Evolutionary conservation across 345 rosid genomes (phyloP).

Genomic region (Excoecaria agallocha): DNA sequence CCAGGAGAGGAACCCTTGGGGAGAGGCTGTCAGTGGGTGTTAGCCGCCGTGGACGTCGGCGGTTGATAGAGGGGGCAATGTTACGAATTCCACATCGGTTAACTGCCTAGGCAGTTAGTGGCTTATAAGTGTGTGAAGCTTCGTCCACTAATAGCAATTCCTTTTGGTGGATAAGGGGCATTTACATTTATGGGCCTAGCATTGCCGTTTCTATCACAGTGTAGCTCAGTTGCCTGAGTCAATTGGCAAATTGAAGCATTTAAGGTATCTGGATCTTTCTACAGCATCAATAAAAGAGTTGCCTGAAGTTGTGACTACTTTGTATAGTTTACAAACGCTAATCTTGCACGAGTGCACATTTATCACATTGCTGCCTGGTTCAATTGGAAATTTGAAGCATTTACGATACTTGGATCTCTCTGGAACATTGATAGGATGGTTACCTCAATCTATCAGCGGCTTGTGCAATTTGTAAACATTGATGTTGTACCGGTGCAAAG

Average conservation of each 20-base stretch:
- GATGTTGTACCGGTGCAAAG: not conserved
- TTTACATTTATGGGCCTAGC: too few species aligned
- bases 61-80: too few species aligned
- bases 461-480: constrained; percentile 11
- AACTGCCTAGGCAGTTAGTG: too few species aligned
- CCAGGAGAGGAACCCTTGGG: too few species aligned
- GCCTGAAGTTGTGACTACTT: not conserved
- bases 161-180: too few species aligned
- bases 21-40: too few species aligned
- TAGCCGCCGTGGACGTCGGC: too few species aligned
- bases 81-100: too few species aligned
- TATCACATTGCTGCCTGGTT: not conserved
- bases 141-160: too few species aligned
- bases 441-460: not conserved
- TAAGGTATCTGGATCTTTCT: constrained; percentile 9
- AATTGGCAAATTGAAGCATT: constrained; percentile 10
- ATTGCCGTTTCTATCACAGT: too few species aligned
- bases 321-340: constrained; percentile 6
- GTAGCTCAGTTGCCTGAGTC: constrained; percentile 3
- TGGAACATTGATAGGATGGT: constrained; percentile 1
- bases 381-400: constrained; percentile 5
- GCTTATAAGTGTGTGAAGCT: too few species aligned
- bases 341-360: constrained; percentile 5
- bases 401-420: constrained; percentile 11
- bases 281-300: constrained; percentile 7